phyloP scores from a whole-genome alignment of 441 rosid genomes.

The Brassica hybrid region DNA sequence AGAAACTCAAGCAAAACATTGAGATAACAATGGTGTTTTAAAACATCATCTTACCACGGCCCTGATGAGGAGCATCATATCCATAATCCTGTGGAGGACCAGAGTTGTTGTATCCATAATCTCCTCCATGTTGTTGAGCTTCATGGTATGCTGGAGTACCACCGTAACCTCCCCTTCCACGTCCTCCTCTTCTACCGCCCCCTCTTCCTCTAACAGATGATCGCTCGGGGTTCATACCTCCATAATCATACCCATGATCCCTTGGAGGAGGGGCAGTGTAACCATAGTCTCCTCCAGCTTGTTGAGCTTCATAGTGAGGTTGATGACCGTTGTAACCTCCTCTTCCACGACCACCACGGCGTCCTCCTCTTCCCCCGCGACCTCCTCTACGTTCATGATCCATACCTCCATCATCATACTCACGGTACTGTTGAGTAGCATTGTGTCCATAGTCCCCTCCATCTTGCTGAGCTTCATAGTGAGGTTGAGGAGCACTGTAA shows the following conservation, averaged over 20 bases:
- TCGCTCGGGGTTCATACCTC: constrained; percentile 42
- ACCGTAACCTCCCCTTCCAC: constrained; percentile 77
- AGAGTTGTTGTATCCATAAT: constrained; percentile 57
- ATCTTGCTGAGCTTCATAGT: constrained; percentile 63
- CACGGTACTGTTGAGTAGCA: constrained; percentile 33
- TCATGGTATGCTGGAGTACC: constrained; percentile 49
- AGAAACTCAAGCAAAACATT: background rate
- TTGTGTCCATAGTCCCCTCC: constrained; percentile 73
- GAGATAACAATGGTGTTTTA: too few species aligned
- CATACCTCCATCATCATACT: too few species aligned
- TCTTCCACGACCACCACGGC: background rate
- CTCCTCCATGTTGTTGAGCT: constrained; percentile 74
- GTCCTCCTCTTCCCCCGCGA: background rate
- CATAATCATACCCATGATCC: background rate
- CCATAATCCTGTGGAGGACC: constrained; percentile 64
- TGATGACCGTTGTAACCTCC: background rate
- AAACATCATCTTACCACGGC: background rate
- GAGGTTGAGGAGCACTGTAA: constrained; percentile 61
- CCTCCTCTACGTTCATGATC: background rate
- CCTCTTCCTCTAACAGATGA: constrained; percentile 69
- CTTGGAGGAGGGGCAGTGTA: background rate
- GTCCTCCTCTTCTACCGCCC: constrained; percentile 84
- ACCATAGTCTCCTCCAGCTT: background rate
- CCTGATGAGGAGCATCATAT: constrained; percentile 67
- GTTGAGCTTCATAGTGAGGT: background rate